Percentiles rank a stretch among this genome's conserved stretches.
These are phyloP conservation scores for Tolypocladium pustulatum DNA, from an alignment of 2,329 filamentous ascomycete genomes.

Conservation along the genomic window DNA sequence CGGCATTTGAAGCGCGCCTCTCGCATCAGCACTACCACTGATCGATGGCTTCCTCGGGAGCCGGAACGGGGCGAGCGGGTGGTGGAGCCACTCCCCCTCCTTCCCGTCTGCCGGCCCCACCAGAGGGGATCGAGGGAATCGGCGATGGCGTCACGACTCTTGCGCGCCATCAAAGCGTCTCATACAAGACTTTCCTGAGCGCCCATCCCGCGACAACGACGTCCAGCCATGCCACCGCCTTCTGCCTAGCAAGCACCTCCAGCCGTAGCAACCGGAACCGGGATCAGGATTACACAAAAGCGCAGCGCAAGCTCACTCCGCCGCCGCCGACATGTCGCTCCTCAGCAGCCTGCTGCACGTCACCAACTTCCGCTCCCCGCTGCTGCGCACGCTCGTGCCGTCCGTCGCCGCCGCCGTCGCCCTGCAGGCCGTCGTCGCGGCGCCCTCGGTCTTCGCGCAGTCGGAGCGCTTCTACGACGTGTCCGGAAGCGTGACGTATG, in stretches of 20 bases:
- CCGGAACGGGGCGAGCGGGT: neutral
- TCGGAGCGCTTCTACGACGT: conserved; percentile 60
- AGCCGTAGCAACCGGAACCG: neutral
- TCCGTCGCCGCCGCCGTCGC: conserved; percentile 51
- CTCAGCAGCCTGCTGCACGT: conserved; percentile 40
- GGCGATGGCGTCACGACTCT: neutral
- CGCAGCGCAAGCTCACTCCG: no score
- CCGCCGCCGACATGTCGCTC: conserved; percentile 19
- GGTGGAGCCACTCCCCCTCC: neutral
- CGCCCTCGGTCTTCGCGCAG: conserved; percentile 49
- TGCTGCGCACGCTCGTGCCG: conserved; percentile 52
- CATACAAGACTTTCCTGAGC: neutral
- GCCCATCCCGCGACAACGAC: neutral
- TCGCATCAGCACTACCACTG: neutral
- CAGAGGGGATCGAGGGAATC: neutral
- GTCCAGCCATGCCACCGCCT: neutral
- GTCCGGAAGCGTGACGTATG: conserved; percentile 55
- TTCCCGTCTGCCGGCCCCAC: neutral
- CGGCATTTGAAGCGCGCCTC: neutral
- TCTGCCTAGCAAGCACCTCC: neutral
- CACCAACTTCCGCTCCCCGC: conserved; percentile 51
- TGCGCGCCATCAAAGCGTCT: neutral
- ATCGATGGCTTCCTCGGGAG: neutral
- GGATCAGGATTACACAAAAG: neutral
- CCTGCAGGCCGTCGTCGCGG: conserved; percentile 50